Evolutionary conservation across 148 eudicot species (phyloP).

Genomic region (Polygonum maritimum): DNA sequence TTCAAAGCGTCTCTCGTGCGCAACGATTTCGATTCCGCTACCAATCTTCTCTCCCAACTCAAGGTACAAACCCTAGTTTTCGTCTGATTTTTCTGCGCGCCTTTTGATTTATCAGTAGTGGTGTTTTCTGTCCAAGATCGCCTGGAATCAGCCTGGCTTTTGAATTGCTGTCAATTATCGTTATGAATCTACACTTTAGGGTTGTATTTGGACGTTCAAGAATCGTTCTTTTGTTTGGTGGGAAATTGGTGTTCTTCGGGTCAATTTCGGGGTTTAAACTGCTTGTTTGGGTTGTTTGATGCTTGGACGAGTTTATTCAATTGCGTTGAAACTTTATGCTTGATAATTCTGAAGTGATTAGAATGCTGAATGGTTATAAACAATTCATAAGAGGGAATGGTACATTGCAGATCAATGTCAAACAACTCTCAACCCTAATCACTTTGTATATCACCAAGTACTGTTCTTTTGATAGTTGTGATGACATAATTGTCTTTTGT

Average conservation of each 20-base stretch:
- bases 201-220: background rate
- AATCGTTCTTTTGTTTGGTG: background rate
- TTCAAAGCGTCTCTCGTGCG: constrained; percentile 75
- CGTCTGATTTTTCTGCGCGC: background rate
- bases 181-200: background rate
- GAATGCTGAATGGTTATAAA: background rate
- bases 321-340: background rate
- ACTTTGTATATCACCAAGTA: background rate
- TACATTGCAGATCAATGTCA: background rate
- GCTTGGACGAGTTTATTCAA: background rate
- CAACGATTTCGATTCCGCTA: constrained; percentile 48
- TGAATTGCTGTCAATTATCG: background rate
- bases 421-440: background rate
- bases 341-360: background rate
- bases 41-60: constrained; percentile 60
- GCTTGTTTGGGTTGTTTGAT: background rate
- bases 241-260: background rate
- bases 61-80: constrained; percentile 45
- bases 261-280: background rate
- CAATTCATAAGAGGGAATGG: background rate
- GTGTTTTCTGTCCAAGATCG: background rate
- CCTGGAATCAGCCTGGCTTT: background rate
- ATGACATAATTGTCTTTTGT: background rate
- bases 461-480: background rate
- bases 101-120: background rate